Conservation (phyloP, 352 stramenopile genomes). For the Phytopythium chamaehyphon region DNA sequence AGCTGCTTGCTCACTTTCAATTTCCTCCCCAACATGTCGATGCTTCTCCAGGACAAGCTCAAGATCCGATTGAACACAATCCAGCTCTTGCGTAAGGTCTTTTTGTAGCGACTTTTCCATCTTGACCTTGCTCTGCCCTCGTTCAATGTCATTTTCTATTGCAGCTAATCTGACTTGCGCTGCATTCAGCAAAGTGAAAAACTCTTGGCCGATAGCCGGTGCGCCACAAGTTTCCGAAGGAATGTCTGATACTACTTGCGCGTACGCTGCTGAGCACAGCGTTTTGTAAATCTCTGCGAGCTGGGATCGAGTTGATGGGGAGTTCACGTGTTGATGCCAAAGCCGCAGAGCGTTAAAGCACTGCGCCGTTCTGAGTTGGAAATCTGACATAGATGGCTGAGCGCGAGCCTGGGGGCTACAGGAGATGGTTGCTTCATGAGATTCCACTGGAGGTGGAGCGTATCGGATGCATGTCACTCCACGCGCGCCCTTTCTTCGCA, state of each 20-base stretch:
- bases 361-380: constrained; percentile 15
- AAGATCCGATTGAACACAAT: constrained; percentile 36
- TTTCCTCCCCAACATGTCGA: constrained; percentile 27
- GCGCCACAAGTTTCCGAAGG: background rate
- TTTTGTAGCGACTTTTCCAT: constrained; percentile 46
- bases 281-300: constrained; percentile 8
- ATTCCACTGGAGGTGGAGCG: constrained; percentile 12
- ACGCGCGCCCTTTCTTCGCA: constrained; percentile 1
- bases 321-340: constrained; percentile 16
- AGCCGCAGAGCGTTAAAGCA: constrained; percentile 28
- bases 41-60: constrained; percentile 26
- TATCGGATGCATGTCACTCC: constrained; percentile 25
- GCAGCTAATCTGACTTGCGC: background rate
- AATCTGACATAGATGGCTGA: constrained; percentile 5
- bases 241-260: background rate
- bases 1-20: constrained; percentile 32
- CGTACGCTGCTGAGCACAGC: constrained; percentile 12
- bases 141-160: constrained; percentile 7
- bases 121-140: constrained; percentile 23
- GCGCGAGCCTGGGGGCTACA: too few relatives aligned
- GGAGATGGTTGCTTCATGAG: background rate
- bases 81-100: constrained; percentile 27
- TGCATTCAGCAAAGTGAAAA: constrained; percentile 22
- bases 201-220: constrained; percentile 10
- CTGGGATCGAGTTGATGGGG: background rate